Conservation (phyloP, 306 rosid genomes). For the Cucurbita ficifolia region DNA sequence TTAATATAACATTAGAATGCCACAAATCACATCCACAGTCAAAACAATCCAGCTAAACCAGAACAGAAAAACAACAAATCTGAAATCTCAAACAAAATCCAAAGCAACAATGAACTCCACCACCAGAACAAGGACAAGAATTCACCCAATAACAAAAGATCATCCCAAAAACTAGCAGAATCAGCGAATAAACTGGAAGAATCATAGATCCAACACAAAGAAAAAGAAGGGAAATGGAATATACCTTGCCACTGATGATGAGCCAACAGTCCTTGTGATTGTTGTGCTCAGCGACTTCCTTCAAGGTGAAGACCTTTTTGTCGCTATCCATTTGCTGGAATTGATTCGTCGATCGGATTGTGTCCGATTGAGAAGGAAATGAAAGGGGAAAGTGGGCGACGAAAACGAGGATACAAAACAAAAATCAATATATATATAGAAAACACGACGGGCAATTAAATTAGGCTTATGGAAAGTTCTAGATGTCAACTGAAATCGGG, state of each 20-base stretch:
- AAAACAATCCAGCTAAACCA: not conserved
- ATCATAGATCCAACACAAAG: not conserved
- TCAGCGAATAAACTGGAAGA: not conserved
- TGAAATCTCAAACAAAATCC: not conserved
- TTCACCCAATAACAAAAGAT: not conserved
- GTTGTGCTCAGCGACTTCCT: conserved; percentile 30
- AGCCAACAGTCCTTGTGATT: conserved; percentile 36
- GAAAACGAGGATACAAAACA: not conserved
- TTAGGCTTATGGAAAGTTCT: not conserved
- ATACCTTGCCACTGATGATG: conserved; percentile 35
- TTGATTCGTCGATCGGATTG: not conserved
- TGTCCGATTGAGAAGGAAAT: not conserved
- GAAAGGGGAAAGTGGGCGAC: not conserved
- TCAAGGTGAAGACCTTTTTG: conserved; percentile 29
- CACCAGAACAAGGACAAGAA: not conserved
- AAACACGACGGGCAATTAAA: not conserved
- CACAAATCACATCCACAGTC: not conserved
- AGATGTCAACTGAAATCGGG: not conserved
- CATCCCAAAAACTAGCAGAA: not conserved
- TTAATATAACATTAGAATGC: not conserved
- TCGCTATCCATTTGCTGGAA: conserved; percentile 22
- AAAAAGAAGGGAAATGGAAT: not conserved
- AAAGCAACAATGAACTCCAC: not conserved
- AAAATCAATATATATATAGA: not conserved
- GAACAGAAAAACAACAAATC: not conserved